Evolutionary conservation across 331 rosid species (phyloP).

Genomic region (Phaseolus coccineus): DNA sequence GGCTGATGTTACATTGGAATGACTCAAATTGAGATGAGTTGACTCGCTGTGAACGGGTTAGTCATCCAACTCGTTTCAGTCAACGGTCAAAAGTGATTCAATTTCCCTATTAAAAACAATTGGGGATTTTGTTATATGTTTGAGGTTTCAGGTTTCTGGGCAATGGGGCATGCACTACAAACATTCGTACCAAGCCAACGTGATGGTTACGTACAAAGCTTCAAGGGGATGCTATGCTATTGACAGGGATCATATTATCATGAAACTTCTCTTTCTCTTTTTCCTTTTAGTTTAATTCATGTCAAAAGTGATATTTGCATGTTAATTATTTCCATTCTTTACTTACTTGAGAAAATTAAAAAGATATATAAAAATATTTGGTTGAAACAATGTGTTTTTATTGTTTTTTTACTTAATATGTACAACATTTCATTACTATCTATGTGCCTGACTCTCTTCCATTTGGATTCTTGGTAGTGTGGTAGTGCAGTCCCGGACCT

Average conservation of each 20-base stretch:
- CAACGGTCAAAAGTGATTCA: not conserved
- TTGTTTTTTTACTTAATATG: not conserved
- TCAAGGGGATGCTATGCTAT: no score
- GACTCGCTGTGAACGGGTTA: not conserved
- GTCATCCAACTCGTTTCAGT: not conserved
- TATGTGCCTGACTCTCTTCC: not conserved
- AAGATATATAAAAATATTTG: not conserved
- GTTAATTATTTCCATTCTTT: not conserved
- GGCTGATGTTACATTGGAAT: constrained; percentile 11
- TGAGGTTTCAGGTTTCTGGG: not conserved
- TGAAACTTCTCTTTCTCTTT: not conserved
- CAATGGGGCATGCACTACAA: not conserved
- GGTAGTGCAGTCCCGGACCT: not conserved
- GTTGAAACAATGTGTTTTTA: not conserved
- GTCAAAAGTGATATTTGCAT: not conserved
- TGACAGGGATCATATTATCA: no score
- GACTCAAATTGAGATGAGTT: not conserved
- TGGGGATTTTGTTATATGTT: not conserved
- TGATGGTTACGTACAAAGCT: not conserved
- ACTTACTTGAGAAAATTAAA: not conserved
- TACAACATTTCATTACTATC: not conserved
- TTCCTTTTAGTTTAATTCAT: not conserved
- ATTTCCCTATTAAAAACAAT: not conserved
- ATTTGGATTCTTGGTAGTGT: not conserved
- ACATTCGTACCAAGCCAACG: not conserved